Conservation (phyloP, 2,329 filamentous ascomycete species). For the Stagonosporopsis rhizophila region DNA sequence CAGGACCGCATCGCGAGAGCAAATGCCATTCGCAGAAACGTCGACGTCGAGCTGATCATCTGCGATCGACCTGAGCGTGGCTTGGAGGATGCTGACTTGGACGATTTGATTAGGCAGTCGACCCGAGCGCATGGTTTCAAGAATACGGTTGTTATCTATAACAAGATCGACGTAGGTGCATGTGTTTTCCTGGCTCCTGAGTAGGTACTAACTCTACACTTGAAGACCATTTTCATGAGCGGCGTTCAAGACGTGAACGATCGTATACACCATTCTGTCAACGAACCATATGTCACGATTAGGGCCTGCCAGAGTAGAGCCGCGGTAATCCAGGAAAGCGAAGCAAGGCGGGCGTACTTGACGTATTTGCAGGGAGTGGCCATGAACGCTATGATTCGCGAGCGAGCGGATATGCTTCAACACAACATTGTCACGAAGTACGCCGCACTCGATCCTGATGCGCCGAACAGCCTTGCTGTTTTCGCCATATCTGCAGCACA, state of each 20-base stretch:
- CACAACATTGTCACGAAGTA: conserved; percentile 8
- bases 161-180: conserved; percentile 10
- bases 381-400: conserved; percentile 15
- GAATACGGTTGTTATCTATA: conserved; percentile 12
- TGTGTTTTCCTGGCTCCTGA: not conserved
- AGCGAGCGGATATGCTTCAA: conserved; percentile 7
- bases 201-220: not conserved
- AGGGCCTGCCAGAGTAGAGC: not conserved
- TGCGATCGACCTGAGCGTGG: conserved; percentile 16
- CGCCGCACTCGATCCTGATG: conserved; percentile 6
- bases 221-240: conserved; percentile 18
- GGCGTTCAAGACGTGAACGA: conserved; percentile 11
- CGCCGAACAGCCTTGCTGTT: conserved; percentile 3
- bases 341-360: conserved; percentile 1
- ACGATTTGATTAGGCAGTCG: conserved; percentile 13
- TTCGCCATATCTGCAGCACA: conserved; percentile 14
- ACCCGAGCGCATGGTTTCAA: conserved; percentile 12
- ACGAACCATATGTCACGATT: conserved; percentile 8
- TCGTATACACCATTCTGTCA: not conserved
- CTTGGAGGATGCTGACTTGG: conserved; percentile 12
- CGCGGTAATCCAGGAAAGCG: not conserved
- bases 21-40: conserved; percentile 10
- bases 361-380: conserved; percentile 10
- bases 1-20: conserved; percentile 13
- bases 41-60: conserved; percentile 13